These are phyloP conservation scores for Macrocybe gigantea DNA, from an alignment of 768 basidiomycete genomes.

Conservation along the genomic window DNA sequence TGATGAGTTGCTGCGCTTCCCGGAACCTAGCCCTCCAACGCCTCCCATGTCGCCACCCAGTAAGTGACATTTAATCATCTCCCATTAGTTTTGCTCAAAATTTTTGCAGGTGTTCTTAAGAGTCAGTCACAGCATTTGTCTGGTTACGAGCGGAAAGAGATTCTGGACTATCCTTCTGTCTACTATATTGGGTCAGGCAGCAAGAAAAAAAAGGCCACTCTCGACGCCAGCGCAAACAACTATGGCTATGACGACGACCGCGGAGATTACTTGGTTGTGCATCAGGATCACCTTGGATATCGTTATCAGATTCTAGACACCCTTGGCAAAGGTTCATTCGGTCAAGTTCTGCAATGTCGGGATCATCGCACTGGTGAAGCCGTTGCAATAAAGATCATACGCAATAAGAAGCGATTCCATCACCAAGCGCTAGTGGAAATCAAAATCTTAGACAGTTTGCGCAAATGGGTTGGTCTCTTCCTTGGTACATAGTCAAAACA, in stretches of 20 bases:
- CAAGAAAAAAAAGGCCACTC: slow-evolving; percentile 77
- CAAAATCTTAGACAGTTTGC: slow-evolving; percentile 93
- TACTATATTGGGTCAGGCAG: slow-evolving; percentile 79
- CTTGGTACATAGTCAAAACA: background rate
- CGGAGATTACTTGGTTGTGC: slow-evolving; percentile 90
- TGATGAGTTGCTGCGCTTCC: slow-evolving; percentile 86
- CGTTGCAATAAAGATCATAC: slow-evolving; percentile 98
- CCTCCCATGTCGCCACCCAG: slow-evolving; percentile 63
- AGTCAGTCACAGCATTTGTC: slow-evolving; percentile 69
- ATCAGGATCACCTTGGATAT: slow-evolving; percentile 90
- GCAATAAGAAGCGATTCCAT: slow-evolving; percentile 98
- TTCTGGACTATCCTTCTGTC: slow-evolving; percentile 79
- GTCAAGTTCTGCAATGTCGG: slow-evolving; percentile 92
- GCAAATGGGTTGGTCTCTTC: slow-evolving; percentile 82
- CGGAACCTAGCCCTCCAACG: slow-evolving; percentile 77
- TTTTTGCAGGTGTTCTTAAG: slow-evolving; percentile 53
- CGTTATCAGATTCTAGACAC: slow-evolving; percentile 94
- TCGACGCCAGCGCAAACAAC: slow-evolving; percentile 75
- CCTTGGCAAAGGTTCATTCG: slow-evolving; percentile 97
- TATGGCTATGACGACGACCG: slow-evolving; percentile 97
- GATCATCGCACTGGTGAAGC: slow-evolving; percentile 94
- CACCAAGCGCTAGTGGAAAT: slow-evolving; percentile 99
- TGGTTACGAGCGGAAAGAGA: slow-evolving; percentile 86
- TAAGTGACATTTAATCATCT: slow-evolving; percentile 29
- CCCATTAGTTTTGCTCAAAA: slow-evolving; percentile 6